phyloP scores from a whole-genome alignment of 164 flowering plant genomes.

The Umbellularia californica region DNA sequence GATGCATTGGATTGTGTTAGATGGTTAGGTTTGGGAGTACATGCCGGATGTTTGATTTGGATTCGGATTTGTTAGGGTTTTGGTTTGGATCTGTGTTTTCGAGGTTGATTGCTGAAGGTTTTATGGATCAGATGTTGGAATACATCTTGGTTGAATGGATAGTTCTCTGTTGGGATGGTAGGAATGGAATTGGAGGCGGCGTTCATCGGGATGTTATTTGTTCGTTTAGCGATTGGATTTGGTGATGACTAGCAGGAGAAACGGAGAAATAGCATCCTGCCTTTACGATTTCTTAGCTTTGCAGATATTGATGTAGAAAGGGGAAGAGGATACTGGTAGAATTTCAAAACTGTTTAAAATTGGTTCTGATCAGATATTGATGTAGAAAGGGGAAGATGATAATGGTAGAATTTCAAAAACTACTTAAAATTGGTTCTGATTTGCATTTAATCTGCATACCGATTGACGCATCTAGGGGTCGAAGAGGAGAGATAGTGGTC shows the following conservation, averaged over 20 bases:
- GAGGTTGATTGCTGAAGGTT: not conserved
- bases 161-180: no score
- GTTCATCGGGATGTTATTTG: conserved; percentile 2
- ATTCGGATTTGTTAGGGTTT: not conserved
- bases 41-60: not conserved
- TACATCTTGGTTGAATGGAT: no score
- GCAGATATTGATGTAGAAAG: not conserved
- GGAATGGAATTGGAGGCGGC: no score
- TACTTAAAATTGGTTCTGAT: not conserved
- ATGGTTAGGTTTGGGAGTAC: not conserved
- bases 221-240: not conserved
- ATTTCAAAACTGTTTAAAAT: no score
- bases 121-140: no score
- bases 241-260: not conserved
- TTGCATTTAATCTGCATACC: not conserved
- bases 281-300: not conserved
- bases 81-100: not conserved
- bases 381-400: not conserved
- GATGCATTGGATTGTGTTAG: not conserved
- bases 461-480: not conserved
- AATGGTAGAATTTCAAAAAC: not conserved
- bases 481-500: not conserved
- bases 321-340: not conserved
- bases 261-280: not conserved
- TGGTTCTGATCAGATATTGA: not conserved